Conservation (phyloP, 2,329 filamentous ascomycete species). For the Arthrobotrys megalospora region DNA sequence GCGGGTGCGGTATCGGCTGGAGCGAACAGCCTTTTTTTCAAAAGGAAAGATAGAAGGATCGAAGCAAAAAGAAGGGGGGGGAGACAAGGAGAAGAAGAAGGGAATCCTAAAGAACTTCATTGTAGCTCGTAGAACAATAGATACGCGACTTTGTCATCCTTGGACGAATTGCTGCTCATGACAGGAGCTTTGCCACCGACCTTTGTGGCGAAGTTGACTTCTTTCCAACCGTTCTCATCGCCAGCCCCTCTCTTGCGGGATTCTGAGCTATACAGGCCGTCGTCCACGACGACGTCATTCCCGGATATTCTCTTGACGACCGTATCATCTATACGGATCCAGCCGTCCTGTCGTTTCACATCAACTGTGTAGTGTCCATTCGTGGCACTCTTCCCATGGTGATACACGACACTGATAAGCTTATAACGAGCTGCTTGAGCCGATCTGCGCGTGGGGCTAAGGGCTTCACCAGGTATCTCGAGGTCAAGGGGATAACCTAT, state of each 20-base stretch:
- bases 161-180: constrained; percentile 7
- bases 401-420: constrained; percentile 92
- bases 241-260: constrained; percentile 14
- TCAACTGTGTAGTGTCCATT: constrained; percentile 99
- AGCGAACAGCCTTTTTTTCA: neutral
- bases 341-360: constrained; percentile 93
- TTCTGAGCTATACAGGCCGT: constrained; percentile 20
- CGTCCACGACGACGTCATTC: constrained; percentile 75
- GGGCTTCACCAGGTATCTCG: constrained; percentile 90
- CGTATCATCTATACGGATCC: constrained; percentile 96
- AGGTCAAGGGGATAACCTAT: constrained; percentile 94
- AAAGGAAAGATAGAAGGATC: neutral
- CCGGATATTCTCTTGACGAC: constrained; percentile 85
- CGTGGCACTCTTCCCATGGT: constrained; percentile 96
- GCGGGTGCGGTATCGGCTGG: neutral
- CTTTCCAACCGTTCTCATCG: constrained; percentile 55
- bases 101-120: neutral
- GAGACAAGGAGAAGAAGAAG: neutral
- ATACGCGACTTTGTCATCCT: constrained; percentile 55
- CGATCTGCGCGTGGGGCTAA: constrained; percentile 81
- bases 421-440: constrained; percentile 81
- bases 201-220: constrained; percentile 63
- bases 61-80: neutral
- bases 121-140: constrained; percentile 54
- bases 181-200: constrained; percentile 62